These are phyloP conservation scores for Camellia sinensis DNA, from an alignment of 148 eudicot species.

Conservation along the genomic window DNA sequence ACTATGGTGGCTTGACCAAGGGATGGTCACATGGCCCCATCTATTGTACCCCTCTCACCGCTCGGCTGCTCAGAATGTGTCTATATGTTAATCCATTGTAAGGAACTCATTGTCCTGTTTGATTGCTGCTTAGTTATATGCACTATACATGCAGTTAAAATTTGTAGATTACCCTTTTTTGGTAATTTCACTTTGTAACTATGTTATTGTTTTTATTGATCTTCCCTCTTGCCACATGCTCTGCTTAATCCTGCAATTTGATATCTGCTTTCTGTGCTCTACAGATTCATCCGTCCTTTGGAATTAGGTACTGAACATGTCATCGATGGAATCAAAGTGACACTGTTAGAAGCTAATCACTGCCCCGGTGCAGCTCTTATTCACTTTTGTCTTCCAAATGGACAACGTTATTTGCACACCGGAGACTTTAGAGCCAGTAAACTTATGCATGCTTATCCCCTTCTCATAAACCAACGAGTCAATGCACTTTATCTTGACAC, in stretches of 20 bases:
- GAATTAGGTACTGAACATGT: conserved; percentile 50
- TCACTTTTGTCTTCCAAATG: conserved; percentile 48
- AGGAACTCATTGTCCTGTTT: conserved; percentile 16
- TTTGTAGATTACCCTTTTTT: background rate
- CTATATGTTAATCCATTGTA: conserved; percentile 55
- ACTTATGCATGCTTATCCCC: conserved; percentile 52
- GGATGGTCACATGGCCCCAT: conserved; percentile 64
- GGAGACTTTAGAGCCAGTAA: conserved; percentile 73
- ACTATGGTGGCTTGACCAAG: conserved; percentile 66
- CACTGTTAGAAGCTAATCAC: conserved; percentile 68
- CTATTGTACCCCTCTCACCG: conserved; percentile 62
- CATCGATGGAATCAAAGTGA: conserved; percentile 51
- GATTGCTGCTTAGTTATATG: background rate
- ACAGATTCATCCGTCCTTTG: conserved; percentile 43
- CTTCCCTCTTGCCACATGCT: background rate
- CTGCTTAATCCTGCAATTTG: background rate
- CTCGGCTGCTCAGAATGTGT: conserved; percentile 51
- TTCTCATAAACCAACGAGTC: conserved; percentile 38
- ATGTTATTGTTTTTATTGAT: background rate
- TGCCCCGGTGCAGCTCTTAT: conserved; percentile 77
- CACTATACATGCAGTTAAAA: background rate
- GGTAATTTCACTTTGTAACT: background rate
- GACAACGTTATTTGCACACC: conserved; percentile 50
- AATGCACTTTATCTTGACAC: conserved; percentile 64
- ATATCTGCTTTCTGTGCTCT: background rate